phyloP scores from a whole-genome alignment of 768 basidiomycete species.

The Phylloporus rhodoxanthus region DNA sequence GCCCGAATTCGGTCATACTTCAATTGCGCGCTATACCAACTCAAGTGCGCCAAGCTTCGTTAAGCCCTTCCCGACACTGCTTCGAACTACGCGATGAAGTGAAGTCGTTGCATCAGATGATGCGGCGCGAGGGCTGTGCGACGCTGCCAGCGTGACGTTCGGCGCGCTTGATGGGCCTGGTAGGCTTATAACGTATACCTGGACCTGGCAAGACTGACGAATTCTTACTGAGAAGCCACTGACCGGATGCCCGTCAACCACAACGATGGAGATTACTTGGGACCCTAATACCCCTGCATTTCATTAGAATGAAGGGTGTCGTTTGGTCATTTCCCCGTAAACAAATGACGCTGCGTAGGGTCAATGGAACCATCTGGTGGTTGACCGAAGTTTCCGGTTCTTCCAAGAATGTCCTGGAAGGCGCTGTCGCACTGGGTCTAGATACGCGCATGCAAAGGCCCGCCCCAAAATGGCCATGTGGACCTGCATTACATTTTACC shows the following conservation, averaged over 20 bases:
- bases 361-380: constrained; percentile 7
- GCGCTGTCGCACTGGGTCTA: constrained; percentile 8
- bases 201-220: constrained; percentile 18
- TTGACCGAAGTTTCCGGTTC: constrained; percentile 5
- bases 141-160: constrained; percentile 13
- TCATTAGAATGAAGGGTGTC: constrained; percentile 18
- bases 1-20: neutral
- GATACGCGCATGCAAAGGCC: constrained; percentile 10
- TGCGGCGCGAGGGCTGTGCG: constrained; percentile 11
- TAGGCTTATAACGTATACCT: constrained; percentile 8
- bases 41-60: constrained; percentile 2
- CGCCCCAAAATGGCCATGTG: constrained; percentile 14
- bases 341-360: constrained; percentile 9
- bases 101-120: constrained; percentile 4
- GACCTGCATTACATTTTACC: constrained; percentile 12
- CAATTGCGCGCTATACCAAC: constrained; percentile 2
- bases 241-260: constrained; percentile 11
- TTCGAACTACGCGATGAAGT: constrained; percentile 4
- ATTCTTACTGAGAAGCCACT: constrained; percentile 12
- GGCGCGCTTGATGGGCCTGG: constrained; percentile 12
- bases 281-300: constrained; percentile 19
- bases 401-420: constrained; percentile 11
- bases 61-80: neutral
- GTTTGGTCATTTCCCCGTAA: constrained; percentile 8
- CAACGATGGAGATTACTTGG: constrained; percentile 15